phyloP scores from a whole-genome alignment of 2,329 filamentous ascomycete genomes.

The Sporothrix variecibatus region DNA sequence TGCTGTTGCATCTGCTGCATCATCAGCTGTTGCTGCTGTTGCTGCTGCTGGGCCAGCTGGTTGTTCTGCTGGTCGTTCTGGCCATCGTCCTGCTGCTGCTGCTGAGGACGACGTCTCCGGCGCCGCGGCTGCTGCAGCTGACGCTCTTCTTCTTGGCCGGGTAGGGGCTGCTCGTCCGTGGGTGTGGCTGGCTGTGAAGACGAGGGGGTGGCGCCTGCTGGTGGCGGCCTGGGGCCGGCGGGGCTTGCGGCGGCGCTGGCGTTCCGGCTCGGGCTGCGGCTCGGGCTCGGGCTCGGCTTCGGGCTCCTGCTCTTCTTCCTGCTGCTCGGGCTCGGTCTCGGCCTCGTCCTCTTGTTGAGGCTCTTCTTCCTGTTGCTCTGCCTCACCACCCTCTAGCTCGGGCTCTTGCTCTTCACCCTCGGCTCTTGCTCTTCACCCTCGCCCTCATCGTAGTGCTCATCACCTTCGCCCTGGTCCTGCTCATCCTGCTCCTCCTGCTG shows the following conservation, averaged over 20 bases:
- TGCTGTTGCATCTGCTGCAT: slow-evolving; percentile 32
- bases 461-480: neutral
- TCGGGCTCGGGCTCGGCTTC: slow-evolving; percentile 58
- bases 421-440: slow-evolving; percentile 30
- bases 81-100: slow-evolving; percentile 31
- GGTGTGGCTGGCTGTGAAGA: slow-evolving; percentile 39
- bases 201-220: slow-evolving; percentile 32
- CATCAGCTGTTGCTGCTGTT: slow-evolving; percentile 31
- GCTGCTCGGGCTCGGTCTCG: slow-evolving; percentile 30
- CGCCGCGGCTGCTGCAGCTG: slow-evolving; percentile 32
- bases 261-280: slow-evolving; percentile 64
- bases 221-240: slow-evolving; percentile 65
- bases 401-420: slow-evolving; percentile 37
- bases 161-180: slow-evolving; percentile 38
- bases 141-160: slow-evolving; percentile 32
- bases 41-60: slow-evolving; percentile 29
- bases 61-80: slow-evolving; percentile 33
- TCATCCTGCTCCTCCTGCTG: neutral
- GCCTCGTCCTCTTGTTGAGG: neutral
- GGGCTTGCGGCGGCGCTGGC: slow-evolving; percentile 67
- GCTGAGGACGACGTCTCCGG: slow-evolving; percentile 20
- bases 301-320: slow-evolving; percentile 37
- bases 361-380: slow-evolving; percentile 33
- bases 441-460: slow-evolving; percentile 18
- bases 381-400: slow-evolving; percentile 10